Evolutionary conservation across 108 stramenopile species (phyloP).

Genomic region (Nitzschia putrida): DNA sequence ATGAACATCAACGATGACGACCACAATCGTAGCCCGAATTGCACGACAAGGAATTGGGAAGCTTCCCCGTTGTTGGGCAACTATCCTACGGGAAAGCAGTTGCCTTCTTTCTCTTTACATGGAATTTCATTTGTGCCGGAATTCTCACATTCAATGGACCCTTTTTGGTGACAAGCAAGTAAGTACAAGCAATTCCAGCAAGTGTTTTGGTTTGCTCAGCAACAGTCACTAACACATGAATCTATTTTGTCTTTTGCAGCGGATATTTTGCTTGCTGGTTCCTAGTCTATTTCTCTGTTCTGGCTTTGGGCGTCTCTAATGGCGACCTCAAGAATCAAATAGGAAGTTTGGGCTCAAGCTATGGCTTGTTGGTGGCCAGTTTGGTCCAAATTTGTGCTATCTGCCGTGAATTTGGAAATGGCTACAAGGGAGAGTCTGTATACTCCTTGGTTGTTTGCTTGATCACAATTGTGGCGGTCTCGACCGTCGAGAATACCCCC

Average conservation of each 20-base stretch:
- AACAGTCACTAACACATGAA: not conserved
- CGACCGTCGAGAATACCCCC: not conserved
- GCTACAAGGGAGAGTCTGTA: slow-evolving; percentile 25
- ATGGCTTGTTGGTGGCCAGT: slow-evolving; percentile 38
- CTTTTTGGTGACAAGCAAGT: slow-evolving; percentile 24
- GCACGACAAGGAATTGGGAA: slow-evolving; percentile 7
- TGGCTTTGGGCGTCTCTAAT: slow-evolving; percentile 30
- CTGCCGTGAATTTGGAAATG: slow-evolving; percentile 15
- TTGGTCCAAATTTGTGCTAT: slow-evolving; percentile 43
- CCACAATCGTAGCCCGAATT: not conserved
- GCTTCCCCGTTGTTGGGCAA: slow-evolving; percentile 5
- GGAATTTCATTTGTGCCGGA: slow-evolving; percentile 58
- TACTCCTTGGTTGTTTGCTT: slow-evolving; percentile 38
- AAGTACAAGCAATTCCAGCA: not conserved
- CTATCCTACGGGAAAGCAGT: slow-evolving; percentile 11
- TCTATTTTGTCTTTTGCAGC: slow-evolving; percentile 39
- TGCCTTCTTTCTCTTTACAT: slow-evolving; percentile 42
- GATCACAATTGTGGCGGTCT: slow-evolving; percentile 26
- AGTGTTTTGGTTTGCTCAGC: too few relatives aligned
- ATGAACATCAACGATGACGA: not conserved
- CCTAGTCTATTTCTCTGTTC: slow-evolving; percentile 22
- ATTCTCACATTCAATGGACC: slow-evolving; percentile 64
- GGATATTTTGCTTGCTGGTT: slow-evolving; percentile 73
- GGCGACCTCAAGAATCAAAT: slow-evolving; percentile 13
- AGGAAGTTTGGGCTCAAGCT: slow-evolving; percentile 22